phyloP scores from a whole-genome alignment of 768 basidiomycete genomes.

The Hemileccinum impolitum region DNA sequence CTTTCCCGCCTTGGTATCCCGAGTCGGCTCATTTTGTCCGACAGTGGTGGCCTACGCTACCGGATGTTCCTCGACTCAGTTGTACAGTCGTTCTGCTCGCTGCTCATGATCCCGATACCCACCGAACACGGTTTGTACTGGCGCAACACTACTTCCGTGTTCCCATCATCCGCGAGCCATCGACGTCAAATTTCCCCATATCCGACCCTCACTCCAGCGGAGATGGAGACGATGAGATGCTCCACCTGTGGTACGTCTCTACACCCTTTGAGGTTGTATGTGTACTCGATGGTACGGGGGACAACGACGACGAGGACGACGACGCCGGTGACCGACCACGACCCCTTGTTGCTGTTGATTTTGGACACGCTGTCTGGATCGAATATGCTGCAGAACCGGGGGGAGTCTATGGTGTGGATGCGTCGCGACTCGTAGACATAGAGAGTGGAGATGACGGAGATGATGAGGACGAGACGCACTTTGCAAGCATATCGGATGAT shows the following conservation, averaged over 20 bases:
- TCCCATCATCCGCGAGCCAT: slow-evolving; percentile 40
- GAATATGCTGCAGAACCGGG: slow-evolving; percentile 46
- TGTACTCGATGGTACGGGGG: slow-evolving; percentile 44
- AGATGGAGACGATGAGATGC: slow-evolving; percentile 49
- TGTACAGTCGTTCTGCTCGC: slow-evolving; percentile 71
- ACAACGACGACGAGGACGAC: slow-evolving; percentile 30
- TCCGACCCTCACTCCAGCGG: background rate
- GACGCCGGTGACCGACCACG: slow-evolving; percentile 48
- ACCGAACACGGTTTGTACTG: slow-evolving; percentile 59
- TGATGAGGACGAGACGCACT: slow-evolving; percentile 15
- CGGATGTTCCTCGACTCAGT: slow-evolving; percentile 61
- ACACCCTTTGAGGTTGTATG: slow-evolving; percentile 71
- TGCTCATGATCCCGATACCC: slow-evolving; percentile 56
- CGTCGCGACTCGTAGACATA: slow-evolving; percentile 27
- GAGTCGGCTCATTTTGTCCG: slow-evolving; percentile 76
- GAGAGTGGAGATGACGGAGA: slow-evolving; percentile 31
- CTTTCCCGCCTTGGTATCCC: slow-evolving; percentile 65
- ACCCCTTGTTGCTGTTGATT: slow-evolving; percentile 79
- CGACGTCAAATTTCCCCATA: slow-evolving; percentile 5
- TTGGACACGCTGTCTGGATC: slow-evolving; percentile 85
- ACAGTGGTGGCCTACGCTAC: slow-evolving; percentile 76
- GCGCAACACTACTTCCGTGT: slow-evolving; percentile 77
- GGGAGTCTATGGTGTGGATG: slow-evolving; percentile 27
- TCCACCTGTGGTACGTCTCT: slow-evolving; percentile 69
- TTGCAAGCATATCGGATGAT: slow-evolving; percentile 10